Conservation (phyloP, 495 filamentous ascomycete genomes). For the Penicillium ochrochloron region DNA sequence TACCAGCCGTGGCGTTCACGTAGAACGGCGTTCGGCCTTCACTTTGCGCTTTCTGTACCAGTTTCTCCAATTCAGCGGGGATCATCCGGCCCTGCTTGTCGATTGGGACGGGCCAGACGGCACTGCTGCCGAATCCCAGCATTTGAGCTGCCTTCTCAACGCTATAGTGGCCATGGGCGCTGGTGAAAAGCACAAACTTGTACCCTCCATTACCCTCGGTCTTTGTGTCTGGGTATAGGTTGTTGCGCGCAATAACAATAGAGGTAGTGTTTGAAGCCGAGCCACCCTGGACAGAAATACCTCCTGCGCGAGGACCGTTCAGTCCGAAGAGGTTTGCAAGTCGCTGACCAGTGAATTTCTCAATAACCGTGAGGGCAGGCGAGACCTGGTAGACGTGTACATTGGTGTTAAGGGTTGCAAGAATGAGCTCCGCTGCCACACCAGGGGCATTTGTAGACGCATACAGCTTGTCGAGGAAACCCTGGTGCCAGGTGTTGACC, state of each 20-base stretch:
- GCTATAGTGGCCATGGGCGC: slow-evolving; percentile 87
- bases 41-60: slow-evolving; percentile 59
- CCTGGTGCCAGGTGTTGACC: slow-evolving; percentile 97
- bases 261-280: slow-evolving; percentile 85
- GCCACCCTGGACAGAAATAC: slow-evolving; percentile 86
- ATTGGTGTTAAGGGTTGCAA: slow-evolving; percentile 87
- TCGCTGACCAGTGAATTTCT: slow-evolving; percentile 72
- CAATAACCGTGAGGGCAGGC: slow-evolving; percentile 82
- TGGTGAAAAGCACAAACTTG: slow-evolving; percentile 85
- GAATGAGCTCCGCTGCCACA: slow-evolving; percentile 78
- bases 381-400: slow-evolving; percentile 90
- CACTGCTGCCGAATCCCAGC: slow-evolving; percentile 75
- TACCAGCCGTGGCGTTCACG: slow-evolving; percentile 94
- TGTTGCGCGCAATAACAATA: slow-evolving; percentile 88
- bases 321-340: slow-evolving; percentile 80
- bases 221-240: slow-evolving; percentile 77
- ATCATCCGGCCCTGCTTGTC: slow-evolving; percentile 75
- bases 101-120: slow-evolving; percentile 75
- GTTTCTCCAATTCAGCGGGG: slow-evolving; percentile 61
- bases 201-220: slow-evolving; percentile 64
- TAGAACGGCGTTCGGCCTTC: slow-evolving; percentile 84
- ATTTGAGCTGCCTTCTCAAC: slow-evolving; percentile 92
- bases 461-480: slow-evolving; percentile 93
- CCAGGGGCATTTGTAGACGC: slow-evolving; percentile 84
- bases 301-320: slow-evolving; percentile 72